Percentiles rank a stretch among this genome's conserved stretches.
Conservation (phyloP, 257 asterid species). For the Gardenia jasminoides region DNA sequence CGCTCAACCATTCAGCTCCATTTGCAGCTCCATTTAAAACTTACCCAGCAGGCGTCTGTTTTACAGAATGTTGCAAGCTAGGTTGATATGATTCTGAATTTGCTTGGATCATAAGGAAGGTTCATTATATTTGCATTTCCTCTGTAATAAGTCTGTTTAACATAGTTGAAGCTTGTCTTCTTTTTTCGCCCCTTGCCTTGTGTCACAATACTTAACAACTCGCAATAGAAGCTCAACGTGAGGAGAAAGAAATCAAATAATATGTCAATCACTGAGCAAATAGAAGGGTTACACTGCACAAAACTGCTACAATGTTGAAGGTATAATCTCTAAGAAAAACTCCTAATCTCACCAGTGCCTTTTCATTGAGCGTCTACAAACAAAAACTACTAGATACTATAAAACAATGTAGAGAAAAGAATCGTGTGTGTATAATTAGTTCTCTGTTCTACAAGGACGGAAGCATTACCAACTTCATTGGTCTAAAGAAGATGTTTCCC, state of each 20-base stretch:
- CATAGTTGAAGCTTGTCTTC: not conserved
- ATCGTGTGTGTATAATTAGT: constrained; percentile 2
- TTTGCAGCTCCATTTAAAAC: not conserved
- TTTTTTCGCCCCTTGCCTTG: too few species aligned
- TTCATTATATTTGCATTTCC: not conserved
- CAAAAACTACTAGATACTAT: not conserved
- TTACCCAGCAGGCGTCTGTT: not conserved
- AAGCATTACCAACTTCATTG: constrained; percentile 11
- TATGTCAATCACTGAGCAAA: constrained; percentile 3
- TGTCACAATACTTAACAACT: too few species aligned
- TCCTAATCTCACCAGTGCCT: constrained; percentile 7
- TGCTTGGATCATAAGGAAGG: not conserved
- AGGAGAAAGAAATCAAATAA: constrained; percentile 3
- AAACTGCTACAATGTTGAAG: constrained; percentile 15
- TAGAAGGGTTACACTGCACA: constrained; percentile 19
- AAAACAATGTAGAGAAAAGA: constrained; percentile 11
- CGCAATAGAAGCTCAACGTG: not conserved
- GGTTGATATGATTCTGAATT: not conserved
- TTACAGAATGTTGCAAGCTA: not conserved
- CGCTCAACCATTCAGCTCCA: too few species aligned
- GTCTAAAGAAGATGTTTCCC: constrained; percentile 52
- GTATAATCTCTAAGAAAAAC: not conserved
- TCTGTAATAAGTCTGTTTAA: not conserved
- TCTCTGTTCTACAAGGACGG: not conserved
- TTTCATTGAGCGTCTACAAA: not conserved